Percentiles rank a stretch among this genome's conserved stretches.
These are phyloP conservation scores for Tremellales sp. DNA, from an alignment of 1,284 basidiomycete species.

Conservation along the genomic window DNA sequence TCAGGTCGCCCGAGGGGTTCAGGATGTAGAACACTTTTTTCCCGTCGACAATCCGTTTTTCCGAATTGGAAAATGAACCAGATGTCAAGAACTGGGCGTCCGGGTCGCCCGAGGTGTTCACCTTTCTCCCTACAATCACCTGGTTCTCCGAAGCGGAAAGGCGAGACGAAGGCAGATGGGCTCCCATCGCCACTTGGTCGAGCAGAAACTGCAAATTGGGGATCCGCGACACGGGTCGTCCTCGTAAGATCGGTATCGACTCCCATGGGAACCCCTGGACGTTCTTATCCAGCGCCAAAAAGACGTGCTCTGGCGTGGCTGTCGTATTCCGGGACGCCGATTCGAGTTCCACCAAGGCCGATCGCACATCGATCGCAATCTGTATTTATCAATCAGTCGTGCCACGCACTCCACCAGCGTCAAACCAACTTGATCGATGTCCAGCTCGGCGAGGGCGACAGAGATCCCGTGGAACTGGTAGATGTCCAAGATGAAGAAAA, in stretches of 20 bases:
- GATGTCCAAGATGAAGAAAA: conserved; percentile 89
- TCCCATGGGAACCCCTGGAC: conserved; percentile 93
- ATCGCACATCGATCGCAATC: conserved; percentile 45
- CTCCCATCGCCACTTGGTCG: conserved; percentile 68
- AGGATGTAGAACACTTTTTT: conserved; percentile 76
- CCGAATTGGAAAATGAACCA: too few relatives aligned
- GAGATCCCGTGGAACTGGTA: conserved; percentile 89
- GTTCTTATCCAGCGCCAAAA: conserved; percentile 87
- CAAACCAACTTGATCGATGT: conserved; percentile 70
- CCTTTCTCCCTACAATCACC: background rate
- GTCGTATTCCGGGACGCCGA: conserved; percentile 28
- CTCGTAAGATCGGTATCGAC: conserved; percentile 79
- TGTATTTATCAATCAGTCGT: conserved; percentile 12
- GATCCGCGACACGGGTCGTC: conserved; percentile 81
- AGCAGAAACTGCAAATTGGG: conserved; percentile 83
- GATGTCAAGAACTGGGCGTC: too few relatives aligned
- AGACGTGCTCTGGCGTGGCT: conserved; percentile 59
- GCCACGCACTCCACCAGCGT: background rate
- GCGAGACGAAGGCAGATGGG: conserved; percentile 37
- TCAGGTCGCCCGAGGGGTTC: conserved; percentile 88
- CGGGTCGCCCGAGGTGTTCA: background rate
- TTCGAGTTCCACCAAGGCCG: conserved; percentile 65
- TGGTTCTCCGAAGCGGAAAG: background rate
- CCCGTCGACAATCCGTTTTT: conserved; percentile 55
- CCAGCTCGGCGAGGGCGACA: conserved; percentile 86